Percentiles rank a stretch among this genome's conserved stretches.
Conservation (phyloP, 2,329 filamentous ascomycete species). For the Thelonectria discophora region DNA sequence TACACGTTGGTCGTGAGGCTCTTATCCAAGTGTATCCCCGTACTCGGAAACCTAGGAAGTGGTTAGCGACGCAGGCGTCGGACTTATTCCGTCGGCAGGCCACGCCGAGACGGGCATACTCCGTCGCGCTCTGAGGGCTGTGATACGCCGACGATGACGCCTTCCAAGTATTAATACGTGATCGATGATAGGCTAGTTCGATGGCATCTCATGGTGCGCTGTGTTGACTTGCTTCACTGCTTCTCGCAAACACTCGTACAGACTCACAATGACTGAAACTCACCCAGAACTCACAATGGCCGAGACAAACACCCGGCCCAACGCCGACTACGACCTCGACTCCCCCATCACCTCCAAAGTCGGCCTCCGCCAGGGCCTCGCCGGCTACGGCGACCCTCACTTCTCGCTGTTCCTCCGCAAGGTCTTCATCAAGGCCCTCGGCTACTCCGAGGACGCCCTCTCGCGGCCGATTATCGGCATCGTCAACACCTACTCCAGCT, state of each 20-base stretch:
- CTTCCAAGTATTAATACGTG: constrained; percentile 35
- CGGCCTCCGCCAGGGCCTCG: constrained; percentile 70
- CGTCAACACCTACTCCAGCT: constrained; percentile 75
- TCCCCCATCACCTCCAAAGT: constrained; percentile 58
- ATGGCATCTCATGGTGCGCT: neutral
- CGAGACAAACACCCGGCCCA: constrained; percentile 22
- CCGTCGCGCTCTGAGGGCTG: constrained; percentile 22
- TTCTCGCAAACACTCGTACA: too few relatives aligned
- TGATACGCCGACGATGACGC: constrained; percentile 23
- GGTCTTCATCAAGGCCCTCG: constrained; percentile 79
- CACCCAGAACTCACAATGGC: constrained; percentile 31
- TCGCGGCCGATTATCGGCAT: constrained; percentile 77
- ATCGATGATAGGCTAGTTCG: constrained; percentile 32
- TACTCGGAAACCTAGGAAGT: too few relatives aligned
- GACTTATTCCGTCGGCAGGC: constrained; percentile 30
- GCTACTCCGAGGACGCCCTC: constrained; percentile 76
- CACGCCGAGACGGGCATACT: constrained; percentile 29
- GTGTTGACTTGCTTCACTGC: neutral
- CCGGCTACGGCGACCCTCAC: constrained; percentile 76
- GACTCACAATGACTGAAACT: too few relatives aligned
- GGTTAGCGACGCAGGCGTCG: neutral
- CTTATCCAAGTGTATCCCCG: neutral
- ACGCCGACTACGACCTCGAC: constrained; percentile 68
- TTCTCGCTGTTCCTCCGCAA: constrained; percentile 80
- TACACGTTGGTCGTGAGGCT: neutral